These are phyloP conservation scores for Leccinum longicurvipes DNA, from an alignment of 768 basidiomycete species.

Conservation along the genomic window DNA sequence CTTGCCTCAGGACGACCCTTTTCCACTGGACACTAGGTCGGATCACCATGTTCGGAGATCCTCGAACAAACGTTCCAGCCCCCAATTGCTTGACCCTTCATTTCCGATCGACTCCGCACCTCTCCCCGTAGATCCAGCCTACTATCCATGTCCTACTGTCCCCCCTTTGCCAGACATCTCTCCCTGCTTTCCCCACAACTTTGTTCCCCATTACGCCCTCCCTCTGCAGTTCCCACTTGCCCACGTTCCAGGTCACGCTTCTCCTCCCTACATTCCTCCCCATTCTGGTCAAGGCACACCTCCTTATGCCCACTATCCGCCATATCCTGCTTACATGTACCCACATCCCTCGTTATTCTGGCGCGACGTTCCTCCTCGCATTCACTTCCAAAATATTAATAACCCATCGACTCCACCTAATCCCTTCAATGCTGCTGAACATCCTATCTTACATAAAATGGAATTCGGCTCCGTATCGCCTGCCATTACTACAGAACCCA, in stretches of 20 bases:
- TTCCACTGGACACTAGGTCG: slow-evolving; percentile 21
- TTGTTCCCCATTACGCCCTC: slow-evolving; percentile 16
- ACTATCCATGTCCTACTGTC: slow-evolving; percentile 16
- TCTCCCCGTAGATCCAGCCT: slow-evolving; percentile 10
- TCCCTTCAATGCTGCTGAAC: slow-evolving; percentile 13
- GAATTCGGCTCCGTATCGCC: slow-evolving; percentile 20
- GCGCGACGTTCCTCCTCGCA: slow-evolving; percentile 26
- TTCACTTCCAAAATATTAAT: slow-evolving; percentile 14
- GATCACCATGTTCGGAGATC: slow-evolving; percentile 16
- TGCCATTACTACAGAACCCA: slow-evolving; percentile 11
- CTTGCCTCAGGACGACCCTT: slow-evolving; percentile 39
- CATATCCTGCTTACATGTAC: slow-evolving; percentile 34
- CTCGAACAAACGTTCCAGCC: slow-evolving; percentile 16
- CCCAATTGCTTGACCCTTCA: slow-evolving; percentile 17
- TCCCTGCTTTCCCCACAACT: slow-evolving; percentile 12
- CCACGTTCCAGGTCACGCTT: slow-evolving; percentile 24
- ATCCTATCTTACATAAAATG: slow-evolving; percentile 4
- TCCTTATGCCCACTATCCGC: slow-evolving; percentile 34
- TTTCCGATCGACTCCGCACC: slow-evolving; percentile 12
- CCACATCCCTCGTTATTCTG: slow-evolving; percentile 39
- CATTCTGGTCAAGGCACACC: slow-evolving; percentile 32
- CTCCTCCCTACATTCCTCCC: slow-evolving; percentile 23
- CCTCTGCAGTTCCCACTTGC: slow-evolving; percentile 11
- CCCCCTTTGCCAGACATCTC: slow-evolving; percentile 26
- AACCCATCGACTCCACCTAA: slow-evolving; percentile 10